A percentile compares a stretch with the other conserved stretches of the same genome.
These are phyloP conservation scores for Lentinula sp. DNA, from an alignment of 768 basidiomycete species.

Conservation along the genomic window DNA sequence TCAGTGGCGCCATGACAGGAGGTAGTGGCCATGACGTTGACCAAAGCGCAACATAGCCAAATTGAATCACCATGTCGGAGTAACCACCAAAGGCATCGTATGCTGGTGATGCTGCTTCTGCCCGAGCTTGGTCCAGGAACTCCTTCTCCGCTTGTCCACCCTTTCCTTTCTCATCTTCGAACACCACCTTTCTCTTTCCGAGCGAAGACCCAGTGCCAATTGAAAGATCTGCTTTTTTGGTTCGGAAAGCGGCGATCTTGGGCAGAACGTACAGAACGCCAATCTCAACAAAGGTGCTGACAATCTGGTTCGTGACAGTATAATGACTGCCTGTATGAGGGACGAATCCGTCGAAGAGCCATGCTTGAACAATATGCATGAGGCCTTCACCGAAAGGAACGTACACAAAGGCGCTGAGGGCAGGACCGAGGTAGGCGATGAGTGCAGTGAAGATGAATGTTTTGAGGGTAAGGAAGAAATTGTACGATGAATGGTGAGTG, in stretches of 20 bases:
- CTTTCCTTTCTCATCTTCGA: constrained; percentile 9
- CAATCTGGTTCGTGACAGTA: constrained; percentile 81
- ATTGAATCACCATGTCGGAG: constrained; percentile 94
- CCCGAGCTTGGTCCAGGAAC: constrained; percentile 73
- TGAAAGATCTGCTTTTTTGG: constrained; percentile 28
- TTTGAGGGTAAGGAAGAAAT: constrained; percentile 73
- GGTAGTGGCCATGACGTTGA: constrained; percentile 95
- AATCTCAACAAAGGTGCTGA: constrained; percentile 75
- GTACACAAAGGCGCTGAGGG: constrained; percentile 91
- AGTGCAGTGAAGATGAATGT: constrained; percentile 81
- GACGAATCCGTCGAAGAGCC: constrained; percentile 28
- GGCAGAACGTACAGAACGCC: constrained; percentile 75
- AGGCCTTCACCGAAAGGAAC: constrained; percentile 88
- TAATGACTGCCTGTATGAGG: constrained; percentile 27
- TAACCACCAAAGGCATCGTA: constrained; percentile 86
- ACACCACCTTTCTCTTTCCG: constrained; percentile 9
- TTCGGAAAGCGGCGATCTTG: constrained; percentile 43
- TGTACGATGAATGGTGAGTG: constrained; percentile 68
- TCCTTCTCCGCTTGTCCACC: constrained; percentile 62
- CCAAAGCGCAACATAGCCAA: constrained; percentile 91
- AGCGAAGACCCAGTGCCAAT: not conserved
- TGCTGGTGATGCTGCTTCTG: constrained; percentile 15
- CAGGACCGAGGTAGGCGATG: constrained; percentile 86
- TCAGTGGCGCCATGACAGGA: constrained; percentile 78
- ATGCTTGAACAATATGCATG: constrained; percentile 53